Conservation (phyloP, 345 rosid genomes). For the Limnanthes douglasii region DNA sequence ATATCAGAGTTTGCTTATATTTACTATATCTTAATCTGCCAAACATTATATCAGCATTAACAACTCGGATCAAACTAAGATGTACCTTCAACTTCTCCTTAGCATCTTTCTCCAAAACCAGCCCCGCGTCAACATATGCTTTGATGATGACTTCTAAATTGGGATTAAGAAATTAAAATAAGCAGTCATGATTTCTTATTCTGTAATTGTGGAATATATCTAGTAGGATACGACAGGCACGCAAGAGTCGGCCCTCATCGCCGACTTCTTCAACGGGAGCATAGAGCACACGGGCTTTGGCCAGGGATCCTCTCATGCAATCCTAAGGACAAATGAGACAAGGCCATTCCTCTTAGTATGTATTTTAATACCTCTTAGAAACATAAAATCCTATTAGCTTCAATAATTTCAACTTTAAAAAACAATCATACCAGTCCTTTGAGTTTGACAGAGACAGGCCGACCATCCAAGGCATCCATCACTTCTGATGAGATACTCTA, state of each 20-base stretch:
- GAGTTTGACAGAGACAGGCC: constrained; percentile 35
- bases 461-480: constrained; percentile 52
- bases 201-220: no score
- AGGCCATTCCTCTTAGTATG: no score
- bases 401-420: no score
- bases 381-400: no score
- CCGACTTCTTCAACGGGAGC: constrained; percentile 46
- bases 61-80: no score
- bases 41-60: no score
- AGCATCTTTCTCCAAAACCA: constrained; percentile 46
- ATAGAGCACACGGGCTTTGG: constrained; percentile 42
- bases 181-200: no score
- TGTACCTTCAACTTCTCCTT: constrained; percentile 38
- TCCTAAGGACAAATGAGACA: constrained; percentile 25
- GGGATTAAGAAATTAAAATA: constrained; percentile 22
- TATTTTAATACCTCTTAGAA: no score
- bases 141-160: constrained; percentile 44
- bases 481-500: constrained; percentile 45
- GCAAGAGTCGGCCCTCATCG: constrained; percentile 29
- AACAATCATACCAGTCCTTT: constrained; percentile 66
- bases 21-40: no score
- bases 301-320: constrained; percentile 46
- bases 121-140: constrained; percentile 54
- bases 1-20: no score
- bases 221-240: constrained; percentile 59